These are phyloP conservation scores for Graphiopsis chlorocephala DNA, from an alignment of 2,329 filamentous ascomycete genomes.

Conservation along the genomic window DNA sequence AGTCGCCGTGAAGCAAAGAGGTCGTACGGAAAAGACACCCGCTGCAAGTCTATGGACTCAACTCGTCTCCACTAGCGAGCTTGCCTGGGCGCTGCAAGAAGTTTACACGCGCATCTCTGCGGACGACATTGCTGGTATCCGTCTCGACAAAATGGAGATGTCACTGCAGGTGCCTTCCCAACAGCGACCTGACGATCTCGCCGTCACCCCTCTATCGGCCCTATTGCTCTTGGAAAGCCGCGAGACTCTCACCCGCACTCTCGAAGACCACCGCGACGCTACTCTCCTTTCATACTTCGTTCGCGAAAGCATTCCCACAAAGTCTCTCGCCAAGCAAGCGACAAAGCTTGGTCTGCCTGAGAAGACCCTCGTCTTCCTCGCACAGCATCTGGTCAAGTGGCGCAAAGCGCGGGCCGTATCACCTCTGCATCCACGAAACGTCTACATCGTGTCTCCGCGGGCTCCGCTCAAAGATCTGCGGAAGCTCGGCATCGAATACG, in stretches of 20 bases:
- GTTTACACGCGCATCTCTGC: conserved; percentile 24
- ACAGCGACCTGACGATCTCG: conserved; percentile 43
- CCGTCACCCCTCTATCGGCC: conserved; percentile 67
- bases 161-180: conserved; percentile 61
- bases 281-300: conserved; percentile 69
- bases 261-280: conserved; percentile 67
- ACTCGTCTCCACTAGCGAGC: conserved; percentile 24
- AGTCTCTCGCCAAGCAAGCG: conserved; percentile 69
- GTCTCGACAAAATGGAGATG: conserved; percentile 69
- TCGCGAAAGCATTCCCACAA: conserved; percentile 57
- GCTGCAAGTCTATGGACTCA: conserved; percentile 36
- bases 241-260: conserved; percentile 69
- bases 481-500: conserved; percentile 68
- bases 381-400: conserved; percentile 94
- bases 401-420: conserved; percentile 87
- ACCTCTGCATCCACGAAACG: conserved; percentile 83
- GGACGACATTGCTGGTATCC: conserved; percentile 25
- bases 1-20: conserved; percentile 75
- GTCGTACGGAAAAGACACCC: conserved; percentile 44
- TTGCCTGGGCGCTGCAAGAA: conserved; percentile 33
- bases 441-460: conserved; percentile 88
- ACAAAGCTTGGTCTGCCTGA: conserved; percentile 70
- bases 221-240: conserved; percentile 82
- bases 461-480: conserved; percentile 72
- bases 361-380: conserved; percentile 79